Evolutionary conservation across 805 yeast genomes (phyloP).

Genomic region (Metschnikowia reukaufii): DNA sequence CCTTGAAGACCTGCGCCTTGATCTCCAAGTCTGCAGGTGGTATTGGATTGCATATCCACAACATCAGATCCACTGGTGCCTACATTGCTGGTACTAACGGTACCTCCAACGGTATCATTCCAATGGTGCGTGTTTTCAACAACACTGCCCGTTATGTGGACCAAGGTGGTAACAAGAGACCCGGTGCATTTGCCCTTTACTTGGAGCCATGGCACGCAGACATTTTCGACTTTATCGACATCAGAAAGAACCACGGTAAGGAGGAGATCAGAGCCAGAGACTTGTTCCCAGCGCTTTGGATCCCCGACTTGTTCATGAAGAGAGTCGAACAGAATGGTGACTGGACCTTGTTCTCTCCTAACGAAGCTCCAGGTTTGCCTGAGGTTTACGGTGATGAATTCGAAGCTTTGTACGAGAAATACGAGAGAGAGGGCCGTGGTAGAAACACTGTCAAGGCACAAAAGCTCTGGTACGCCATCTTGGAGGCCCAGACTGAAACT

Average conservation of each 20-base stretch:
- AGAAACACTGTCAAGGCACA: slow-evolving; percentile 54
- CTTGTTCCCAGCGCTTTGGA: slow-evolving; percentile 63
- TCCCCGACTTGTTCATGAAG: slow-evolving; percentile 62
- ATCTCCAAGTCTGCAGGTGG: slow-evolving; percentile 66
- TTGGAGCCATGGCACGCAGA: slow-evolving; percentile 66
- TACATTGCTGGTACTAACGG: slow-evolving; percentile 65
- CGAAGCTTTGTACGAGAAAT: slow-evolving; percentile 48
- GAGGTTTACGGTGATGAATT: slow-evolving; percentile 59
- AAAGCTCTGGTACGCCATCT: slow-evolving; percentile 58
- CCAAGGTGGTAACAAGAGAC: slow-evolving; percentile 66
- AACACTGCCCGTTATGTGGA: slow-evolving; percentile 64
- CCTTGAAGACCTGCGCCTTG: slow-evolving; percentile 60
- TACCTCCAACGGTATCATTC: slow-evolving; percentile 61
- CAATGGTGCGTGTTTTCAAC: slow-evolving; percentile 63
- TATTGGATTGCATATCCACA: slow-evolving; percentile 61
- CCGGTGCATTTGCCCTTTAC: slow-evolving; percentile 63
- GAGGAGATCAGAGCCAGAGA: slow-evolving; percentile 65
- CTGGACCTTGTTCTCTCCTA: slow-evolving; percentile 61
- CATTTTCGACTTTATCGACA: slow-evolving; percentile 57
- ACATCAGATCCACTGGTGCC: slow-evolving; percentile 58
- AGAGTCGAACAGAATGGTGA: slow-evolving; percentile 55
- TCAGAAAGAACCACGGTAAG: slow-evolving; percentile 63
- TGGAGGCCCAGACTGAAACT: slow-evolving; percentile 64
- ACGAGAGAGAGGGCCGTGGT: slow-evolving; percentile 53
- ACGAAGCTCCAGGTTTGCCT: slow-evolving; percentile 56